Evolutionary conservation across 257 asterid genomes (phyloP).

Genomic region (Rhazya stricta): DNA sequence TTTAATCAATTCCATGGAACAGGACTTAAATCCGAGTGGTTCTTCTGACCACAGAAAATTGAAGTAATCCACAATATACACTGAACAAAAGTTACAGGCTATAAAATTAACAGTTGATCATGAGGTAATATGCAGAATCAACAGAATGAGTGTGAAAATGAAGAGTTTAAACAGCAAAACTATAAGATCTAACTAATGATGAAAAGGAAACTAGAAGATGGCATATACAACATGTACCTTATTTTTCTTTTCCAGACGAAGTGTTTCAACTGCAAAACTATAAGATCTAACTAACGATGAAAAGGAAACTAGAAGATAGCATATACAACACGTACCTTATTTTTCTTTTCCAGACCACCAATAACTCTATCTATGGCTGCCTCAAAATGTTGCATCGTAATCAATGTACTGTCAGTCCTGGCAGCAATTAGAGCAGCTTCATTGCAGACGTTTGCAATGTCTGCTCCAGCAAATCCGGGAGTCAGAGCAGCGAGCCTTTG

Average conservation of each 20-base stretch:
- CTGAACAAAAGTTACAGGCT: neutral
- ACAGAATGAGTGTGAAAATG: neutral
- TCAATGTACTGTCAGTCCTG: conserved; percentile 46
- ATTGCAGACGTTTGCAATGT: conserved; percentile 88
- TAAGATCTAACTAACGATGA: neutral
- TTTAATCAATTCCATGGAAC: neutral
- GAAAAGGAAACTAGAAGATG: neutral
- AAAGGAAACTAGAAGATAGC: neutral
- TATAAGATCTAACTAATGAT: neutral
- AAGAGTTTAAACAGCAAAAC: neutral
- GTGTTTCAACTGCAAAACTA: conserved; percentile 6
- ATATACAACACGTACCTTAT: conserved; percentile 51
- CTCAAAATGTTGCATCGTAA: conserved; percentile 75
- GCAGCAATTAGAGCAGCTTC: conserved; percentile 95
- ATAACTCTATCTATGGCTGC: conserved; percentile 87
- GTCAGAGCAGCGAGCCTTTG: conserved; percentile 89
- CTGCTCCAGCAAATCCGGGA: conserved; percentile 98
- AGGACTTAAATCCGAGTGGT: neutral
- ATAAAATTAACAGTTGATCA: neutral
- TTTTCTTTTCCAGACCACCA: conserved; percentile 92
- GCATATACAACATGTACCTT: conserved; percentile 44
- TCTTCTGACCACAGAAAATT: neutral
- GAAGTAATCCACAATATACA: neutral
- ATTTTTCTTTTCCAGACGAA: conserved; percentile 84
- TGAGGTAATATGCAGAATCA: neutral